A percentile compares a stretch with the other conserved stretches of the same genome.
These are phyloP conservation scores for Leishmania braziliensis DNA, from an alignment of 208 protist genomes.

Conservation along the genomic window DNA sequence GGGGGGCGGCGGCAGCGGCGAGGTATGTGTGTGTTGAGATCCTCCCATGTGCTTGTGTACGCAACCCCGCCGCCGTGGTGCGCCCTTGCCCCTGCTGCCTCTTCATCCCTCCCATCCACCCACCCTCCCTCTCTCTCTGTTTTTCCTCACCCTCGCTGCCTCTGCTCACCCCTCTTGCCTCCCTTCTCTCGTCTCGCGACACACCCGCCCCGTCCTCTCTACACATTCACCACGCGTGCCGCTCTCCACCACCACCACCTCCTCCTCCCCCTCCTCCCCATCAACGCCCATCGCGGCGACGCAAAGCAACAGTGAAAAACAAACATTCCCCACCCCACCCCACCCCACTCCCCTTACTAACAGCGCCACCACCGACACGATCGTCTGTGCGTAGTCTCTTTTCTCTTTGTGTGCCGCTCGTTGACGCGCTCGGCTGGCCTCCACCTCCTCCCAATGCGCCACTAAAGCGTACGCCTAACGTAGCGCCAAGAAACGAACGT, in stretches of 20 bases:
- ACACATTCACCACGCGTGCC: background rate
- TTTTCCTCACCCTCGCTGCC: background rate
- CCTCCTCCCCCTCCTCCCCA: background rate
- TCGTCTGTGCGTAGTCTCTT: background rate
- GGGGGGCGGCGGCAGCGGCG: background rate
- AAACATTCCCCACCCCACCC: background rate
- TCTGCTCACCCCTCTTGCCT: background rate
- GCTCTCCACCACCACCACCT: background rate
- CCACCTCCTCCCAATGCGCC: background rate
- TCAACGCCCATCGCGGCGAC: background rate
- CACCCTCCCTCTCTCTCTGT: no score
- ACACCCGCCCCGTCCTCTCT: no score
- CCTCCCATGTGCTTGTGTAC: no score
- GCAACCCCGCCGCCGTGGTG: no score
- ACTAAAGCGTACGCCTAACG: background rate
- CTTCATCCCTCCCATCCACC: no score
- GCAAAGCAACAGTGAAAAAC: background rate
- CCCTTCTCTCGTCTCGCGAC: no score
- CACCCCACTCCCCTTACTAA: background rate
- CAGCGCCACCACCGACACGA: background rate
- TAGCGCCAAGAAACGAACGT: background rate
- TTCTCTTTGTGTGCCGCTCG: background rate
- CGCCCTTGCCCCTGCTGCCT: no score
- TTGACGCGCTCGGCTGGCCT: background rate
- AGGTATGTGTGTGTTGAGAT: background rate